Base-by-base conservation (phyloP, 345 rosid species). In the Bruguiera gymnorhiza region DNA sequence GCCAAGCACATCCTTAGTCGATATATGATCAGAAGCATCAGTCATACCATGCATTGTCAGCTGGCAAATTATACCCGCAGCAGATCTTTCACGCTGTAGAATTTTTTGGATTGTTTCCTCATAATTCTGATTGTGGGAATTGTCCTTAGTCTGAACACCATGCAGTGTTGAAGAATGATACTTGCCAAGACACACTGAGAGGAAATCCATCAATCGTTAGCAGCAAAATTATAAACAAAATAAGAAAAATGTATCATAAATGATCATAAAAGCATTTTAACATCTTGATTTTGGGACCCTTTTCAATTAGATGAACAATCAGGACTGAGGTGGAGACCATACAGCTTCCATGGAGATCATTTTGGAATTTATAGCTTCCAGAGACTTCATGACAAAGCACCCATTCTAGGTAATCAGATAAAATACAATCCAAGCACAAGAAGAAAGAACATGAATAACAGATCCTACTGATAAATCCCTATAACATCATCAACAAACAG, bases 1-100 rank as follows among this genome's bases (percentile, higher is more conserved):
- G 26, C 98, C 99, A 21, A 92, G 65, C 0, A 90, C 84, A 72
- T 88, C 91, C 74, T 86, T 83, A 27, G 80, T 77, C 56, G 78
- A 36, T n/a, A 66, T 34, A 67, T 75, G 70, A 69, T 82, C 72
- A 56, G 83, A 76, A 73, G 83, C 84, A 63, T 81, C 84, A 1
- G 82, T 36, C 10, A 72, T 79, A 73, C 73, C 83, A 65, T 4
- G 72, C 66, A 70, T 65, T 70, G 79, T 82, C 77, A 90, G 70
- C 68, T 80, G 80, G 80, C 80, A 68, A 46, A 89, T 63, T 80
- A 95, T 86, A 36, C 88, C 88, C 16, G 97, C 98, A 53, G 98
- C 99, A 69, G 98, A 82, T 13, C 80, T 81, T 67, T 76, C 87
- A 46, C 62, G 79, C 60, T 18, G 81, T 60, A 84, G 83, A 76